A percentile compares a stretch with the other conserved stretches of the same genome.
phyloP scores from a whole-genome alignment of 1,284 basidiomycete species.

The Papiliotrema terrestris region DNA sequence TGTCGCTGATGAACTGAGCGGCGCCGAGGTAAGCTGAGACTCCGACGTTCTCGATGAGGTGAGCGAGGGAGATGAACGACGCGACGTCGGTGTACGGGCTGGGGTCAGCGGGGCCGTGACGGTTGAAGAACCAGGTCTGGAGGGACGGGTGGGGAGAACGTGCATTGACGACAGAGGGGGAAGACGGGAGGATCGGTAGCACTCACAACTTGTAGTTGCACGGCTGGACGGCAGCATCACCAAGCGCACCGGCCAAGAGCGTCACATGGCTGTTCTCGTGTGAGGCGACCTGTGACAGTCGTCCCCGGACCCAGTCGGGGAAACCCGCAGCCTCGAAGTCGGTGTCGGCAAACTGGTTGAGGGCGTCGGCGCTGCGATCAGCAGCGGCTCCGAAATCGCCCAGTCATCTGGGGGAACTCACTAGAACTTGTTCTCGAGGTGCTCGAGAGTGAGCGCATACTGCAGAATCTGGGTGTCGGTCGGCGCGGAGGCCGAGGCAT shows the following conservation, averaged over 20 bases:
- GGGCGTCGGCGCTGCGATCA: slow-evolving; percentile 49
- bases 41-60: slow-evolving; percentile 71
- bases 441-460: slow-evolving; percentile 66
- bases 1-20: slow-evolving; percentile 24
- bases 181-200: not conserved
- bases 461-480: slow-evolving; percentile 27
- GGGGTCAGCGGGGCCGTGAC: not conserved
- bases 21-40: slow-evolving; percentile 52
- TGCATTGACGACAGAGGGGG: too few species aligned
- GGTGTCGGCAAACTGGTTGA: slow-evolving; percentile 61
- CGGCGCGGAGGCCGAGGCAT: slow-evolving; percentile 11
- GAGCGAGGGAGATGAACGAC: slow-evolving; percentile 38
- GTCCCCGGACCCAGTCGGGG: slow-evolving; percentile 39
- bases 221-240: slow-evolving; percentile 51
- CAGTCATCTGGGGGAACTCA: slow-evolving; percentile 21
- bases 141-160: too few species aligned
- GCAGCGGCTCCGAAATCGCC: not conserved
- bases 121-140: too few species aligned
- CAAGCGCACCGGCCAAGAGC: slow-evolving; percentile 56
- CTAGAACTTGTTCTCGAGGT: slow-evolving; percentile 66
- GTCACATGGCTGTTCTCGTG: slow-evolving; percentile 60
- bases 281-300: slow-evolving; percentile 53
- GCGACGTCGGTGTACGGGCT: slow-evolving; percentile 56
- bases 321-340: slow-evolving; percentile 63
- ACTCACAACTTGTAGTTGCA: slow-evolving; percentile 35